Evolutionary conservation across 371 early-diverging fungal species (phyloP).

Genomic region (Mortierella sp.): DNA sequence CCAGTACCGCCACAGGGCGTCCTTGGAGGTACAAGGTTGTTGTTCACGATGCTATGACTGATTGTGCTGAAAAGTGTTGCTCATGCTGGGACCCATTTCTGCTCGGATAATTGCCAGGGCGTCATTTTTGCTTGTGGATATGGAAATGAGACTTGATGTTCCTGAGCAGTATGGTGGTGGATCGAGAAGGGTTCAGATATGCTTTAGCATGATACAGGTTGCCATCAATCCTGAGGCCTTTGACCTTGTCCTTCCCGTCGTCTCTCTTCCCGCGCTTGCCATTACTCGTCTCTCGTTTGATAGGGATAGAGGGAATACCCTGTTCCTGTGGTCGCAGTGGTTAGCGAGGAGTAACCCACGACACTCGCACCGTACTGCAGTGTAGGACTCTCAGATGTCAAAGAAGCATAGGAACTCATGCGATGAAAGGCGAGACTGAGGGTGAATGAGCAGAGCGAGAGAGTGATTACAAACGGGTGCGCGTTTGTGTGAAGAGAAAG

Average conservation of each 20-base stretch:
- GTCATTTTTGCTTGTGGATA: conserved; percentile 41
- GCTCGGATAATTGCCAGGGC: too few species aligned
- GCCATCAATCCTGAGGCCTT: not conserved
- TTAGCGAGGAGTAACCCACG: not conserved
- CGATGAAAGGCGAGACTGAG: not conserved
- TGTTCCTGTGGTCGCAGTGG: conserved; percentile 1
- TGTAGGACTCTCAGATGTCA: not conserved
- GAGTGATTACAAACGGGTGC: too few species aligned
- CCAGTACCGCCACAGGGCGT: conserved; percentile 13
- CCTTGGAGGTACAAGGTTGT: conserved; percentile 30
- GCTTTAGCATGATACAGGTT: conserved; percentile 1
- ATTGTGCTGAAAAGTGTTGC: not conserved
- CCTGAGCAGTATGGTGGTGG: conserved; percentile 45
- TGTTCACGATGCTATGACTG: conserved; percentile 12
- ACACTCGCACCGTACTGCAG: not conserved
- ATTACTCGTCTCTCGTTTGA: conserved; percentile 1
- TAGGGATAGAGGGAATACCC: conserved; percentile 17
- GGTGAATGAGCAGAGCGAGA: too few species aligned
- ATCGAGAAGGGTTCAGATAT: conserved; percentile 41
- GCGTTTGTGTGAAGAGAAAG: too few species aligned
- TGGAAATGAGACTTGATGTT: conserved; percentile 49
- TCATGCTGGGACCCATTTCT: not conserved
- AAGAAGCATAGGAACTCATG: not conserved
- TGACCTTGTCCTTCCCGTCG: conserved; percentile 3
- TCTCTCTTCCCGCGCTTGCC: not conserved